Evolutionary conservation across 352 stramenopile species (phyloP).

Genomic region (Phytopythium boreale): DNA sequence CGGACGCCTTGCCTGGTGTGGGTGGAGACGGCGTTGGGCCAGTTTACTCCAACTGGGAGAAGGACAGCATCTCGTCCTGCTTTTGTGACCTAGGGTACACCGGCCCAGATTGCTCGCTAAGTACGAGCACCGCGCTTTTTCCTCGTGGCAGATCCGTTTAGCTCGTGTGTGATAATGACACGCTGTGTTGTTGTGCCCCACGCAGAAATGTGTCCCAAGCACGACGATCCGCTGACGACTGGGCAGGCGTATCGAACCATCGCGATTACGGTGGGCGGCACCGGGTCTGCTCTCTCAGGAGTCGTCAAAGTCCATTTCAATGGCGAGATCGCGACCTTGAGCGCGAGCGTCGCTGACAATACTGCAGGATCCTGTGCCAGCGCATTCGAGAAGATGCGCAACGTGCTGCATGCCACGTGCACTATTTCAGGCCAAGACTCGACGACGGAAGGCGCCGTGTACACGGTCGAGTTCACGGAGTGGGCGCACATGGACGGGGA

Average conservation of each 20-base stretch:
- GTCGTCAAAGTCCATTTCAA: conserved; percentile 47
- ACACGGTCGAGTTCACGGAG: conserved; percentile 65
- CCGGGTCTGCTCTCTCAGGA: conserved; percentile 24
- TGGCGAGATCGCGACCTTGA: conserved; percentile 39
- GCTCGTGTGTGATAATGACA: not conserved
- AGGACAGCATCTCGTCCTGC: conserved; percentile 68
- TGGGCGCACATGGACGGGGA: conserved; percentile 60
- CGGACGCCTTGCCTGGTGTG: conserved; percentile 28
- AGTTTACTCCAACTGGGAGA: conserved; percentile 86
- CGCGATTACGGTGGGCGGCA: conserved; percentile 42
- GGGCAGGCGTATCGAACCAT: conserved; percentile 61
- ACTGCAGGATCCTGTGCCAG: conserved; percentile 25
- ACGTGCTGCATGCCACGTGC: conserved; percentile 39
- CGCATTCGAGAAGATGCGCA: conserved; percentile 41
- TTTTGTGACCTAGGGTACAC: conserved; percentile 84
- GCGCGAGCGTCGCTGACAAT: conserved; percentile 32
- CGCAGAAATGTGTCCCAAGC: conserved; percentile 81
- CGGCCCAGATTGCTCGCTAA: conserved; percentile 79
- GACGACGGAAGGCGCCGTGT: conserved; percentile 44
- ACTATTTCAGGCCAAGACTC: conserved; percentile 25
- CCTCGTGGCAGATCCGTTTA: not conserved
- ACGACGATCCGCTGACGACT: conserved; percentile 81
- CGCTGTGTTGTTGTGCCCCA: not conserved
- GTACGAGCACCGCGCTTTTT: conserved; percentile 24
- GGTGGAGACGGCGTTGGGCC: conserved; percentile 43